Evolutionary conservation across 768 basidiomycete genomes (phyloP).

Genomic region (Serendipita sp.): DNA sequence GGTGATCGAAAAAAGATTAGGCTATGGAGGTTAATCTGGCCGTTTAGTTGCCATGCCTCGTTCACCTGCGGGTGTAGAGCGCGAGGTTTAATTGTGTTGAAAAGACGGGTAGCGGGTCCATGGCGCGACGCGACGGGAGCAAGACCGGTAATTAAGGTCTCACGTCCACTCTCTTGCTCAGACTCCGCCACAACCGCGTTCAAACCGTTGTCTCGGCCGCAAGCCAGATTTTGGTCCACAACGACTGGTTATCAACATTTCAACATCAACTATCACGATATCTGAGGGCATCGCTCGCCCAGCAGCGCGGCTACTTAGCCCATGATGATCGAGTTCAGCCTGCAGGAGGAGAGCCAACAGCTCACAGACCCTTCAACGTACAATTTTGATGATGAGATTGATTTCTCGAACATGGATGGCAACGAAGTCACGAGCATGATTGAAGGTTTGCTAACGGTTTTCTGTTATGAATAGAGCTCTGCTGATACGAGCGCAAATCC

Average conservation of each 20-base stretch:
- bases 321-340: conserved; percentile 15
- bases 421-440: conserved; percentile 10
- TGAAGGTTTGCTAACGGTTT: conserved; percentile 10
- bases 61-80: no score
- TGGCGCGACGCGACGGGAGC: no score
- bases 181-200: not conserved
- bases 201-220: no score
- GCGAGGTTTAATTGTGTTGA: no score
- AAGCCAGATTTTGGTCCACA: no score
- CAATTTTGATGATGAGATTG: conserved; percentile 16
- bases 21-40: no score
- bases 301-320: not conserved
- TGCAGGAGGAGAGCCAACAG: conserved; percentile 16
- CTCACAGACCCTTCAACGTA: conserved; percentile 11
- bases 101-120: no score
- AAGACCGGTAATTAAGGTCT: no score
- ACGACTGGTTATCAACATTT: not conserved
- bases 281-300: not conserved
- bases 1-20: no score
- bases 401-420: conserved; percentile 14
- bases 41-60: no score
- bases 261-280: not conserved
- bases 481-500: not conserved
- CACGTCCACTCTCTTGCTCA: no score
- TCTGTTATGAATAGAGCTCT: not conserved